Evolutionary conservation across 2,329 filamentous ascomycete genomes (phyloP).

Genomic region (Diplodia mutila): DNA sequence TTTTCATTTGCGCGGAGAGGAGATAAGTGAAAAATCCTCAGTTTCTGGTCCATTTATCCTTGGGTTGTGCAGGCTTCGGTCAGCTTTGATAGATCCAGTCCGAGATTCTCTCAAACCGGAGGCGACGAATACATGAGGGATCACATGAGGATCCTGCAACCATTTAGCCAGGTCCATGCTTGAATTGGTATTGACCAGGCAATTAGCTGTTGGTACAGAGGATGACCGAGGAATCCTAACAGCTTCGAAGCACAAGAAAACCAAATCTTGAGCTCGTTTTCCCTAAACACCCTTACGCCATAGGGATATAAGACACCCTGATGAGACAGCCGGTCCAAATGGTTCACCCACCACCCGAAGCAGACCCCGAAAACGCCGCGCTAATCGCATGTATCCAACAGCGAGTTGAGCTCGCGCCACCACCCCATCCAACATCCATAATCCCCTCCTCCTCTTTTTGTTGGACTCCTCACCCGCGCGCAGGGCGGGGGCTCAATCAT

Average conservation of each 20-base stretch:
- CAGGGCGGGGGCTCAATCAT: conserved; percentile 40
- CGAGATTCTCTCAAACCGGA: neutral
- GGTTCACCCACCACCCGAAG: neutral
- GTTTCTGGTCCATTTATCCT: neutral
- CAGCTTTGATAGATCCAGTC: neutral
- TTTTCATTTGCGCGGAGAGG: neutral
- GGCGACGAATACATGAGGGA: neutral
- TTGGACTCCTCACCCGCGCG: too few relatives aligned
- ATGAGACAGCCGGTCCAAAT: neutral
- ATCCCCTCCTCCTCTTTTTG: neutral
- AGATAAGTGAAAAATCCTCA: too few relatives aligned
- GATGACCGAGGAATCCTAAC: neutral
- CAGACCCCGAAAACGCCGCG: conserved; percentile 12
- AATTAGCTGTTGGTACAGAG: neutral
- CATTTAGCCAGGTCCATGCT: neutral
- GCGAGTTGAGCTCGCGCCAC: neutral
- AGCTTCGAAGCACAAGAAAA: neutral
- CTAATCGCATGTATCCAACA: conserved; percentile 9
- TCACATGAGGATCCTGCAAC: neutral
- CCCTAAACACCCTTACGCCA: neutral
- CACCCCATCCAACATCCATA: neutral
- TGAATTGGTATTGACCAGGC: neutral
- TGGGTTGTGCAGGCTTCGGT: neutral
- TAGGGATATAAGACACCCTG: neutral
- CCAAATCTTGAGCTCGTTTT: neutral